Base-by-base conservation (phyloP, 116 monocot species). In the Phalaenopsis hybrid region DNA sequence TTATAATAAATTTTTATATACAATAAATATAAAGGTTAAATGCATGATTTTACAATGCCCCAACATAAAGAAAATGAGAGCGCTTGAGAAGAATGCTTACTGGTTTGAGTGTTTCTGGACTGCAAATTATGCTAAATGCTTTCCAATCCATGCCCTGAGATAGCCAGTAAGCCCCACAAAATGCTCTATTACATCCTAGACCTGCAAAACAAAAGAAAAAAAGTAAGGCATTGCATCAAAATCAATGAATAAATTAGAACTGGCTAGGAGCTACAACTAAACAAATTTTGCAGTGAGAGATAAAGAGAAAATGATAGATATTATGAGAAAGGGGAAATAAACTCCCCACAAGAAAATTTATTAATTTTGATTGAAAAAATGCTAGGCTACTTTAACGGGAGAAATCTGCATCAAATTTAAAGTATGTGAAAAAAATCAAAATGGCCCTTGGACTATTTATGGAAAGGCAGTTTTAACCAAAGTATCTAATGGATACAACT, bases 101-200 rank as follows among this genome's bases (percentile, higher is more conserved):
- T 12, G 87, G 91, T 86, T 85, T 90, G 80, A 95, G 89, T 72
- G 91, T 92, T 57, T 89, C 92, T 23, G 57, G 88, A 44, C 83
- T 80, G 82, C 97, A 97, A 78, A 91, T 87, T 82, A 74, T 69
- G 69, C 83, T 67, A 68, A 81, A 80, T 43, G 89, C 86, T 85
- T 37, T 87, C 80, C 79, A 69, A 81, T 84, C 85, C 50, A 90
- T 63, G 12, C 91, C 91, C 85, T 94, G 95, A 57, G 90, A 72
- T 45, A 79, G 58, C 99, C 99, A 99, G 80, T 99, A 95, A 83
- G 94, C 88, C 23, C 89, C 99, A 87, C 99, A 99, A 80, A 99
- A 95, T 84, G 91, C 87, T 85, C 84, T 87, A 87, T 93, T 86
- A 86, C 99, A 99, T 75, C 95, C 99, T 75, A 88, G 63, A 76